phyloP scores from a whole-genome alignment of 371 early-diverging fungal species.

The Mortierella sp. region DNA sequence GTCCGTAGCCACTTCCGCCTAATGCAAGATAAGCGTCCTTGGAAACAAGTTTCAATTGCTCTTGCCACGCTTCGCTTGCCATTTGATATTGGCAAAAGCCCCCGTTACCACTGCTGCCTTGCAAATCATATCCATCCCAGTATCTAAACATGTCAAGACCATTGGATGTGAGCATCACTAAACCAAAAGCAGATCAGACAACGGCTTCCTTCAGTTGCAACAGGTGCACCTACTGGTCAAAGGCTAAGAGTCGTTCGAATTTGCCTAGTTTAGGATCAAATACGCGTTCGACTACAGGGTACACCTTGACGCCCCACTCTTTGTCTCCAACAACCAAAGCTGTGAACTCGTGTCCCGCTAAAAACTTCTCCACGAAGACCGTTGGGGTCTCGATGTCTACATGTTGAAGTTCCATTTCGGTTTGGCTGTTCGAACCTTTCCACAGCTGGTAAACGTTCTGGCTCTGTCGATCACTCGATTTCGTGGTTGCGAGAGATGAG shows the following conservation, averaged over 20 bases:
- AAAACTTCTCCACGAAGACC: slow-evolving; percentile 59
- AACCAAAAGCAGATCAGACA: too few relatives aligned
- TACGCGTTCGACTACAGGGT: slow-evolving; percentile 59
- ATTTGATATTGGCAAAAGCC: slow-evolving; percentile 54
- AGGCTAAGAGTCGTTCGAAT: slow-evolving; percentile 57
- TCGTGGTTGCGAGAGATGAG: background rate
- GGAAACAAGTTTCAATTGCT: slow-evolving; percentile 40
- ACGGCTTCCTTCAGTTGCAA: too few relatives aligned
- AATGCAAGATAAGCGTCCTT: slow-evolving; percentile 42
- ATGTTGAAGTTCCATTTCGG: background rate
- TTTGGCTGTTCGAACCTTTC: too few relatives aligned
- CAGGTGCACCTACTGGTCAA: slow-evolving; percentile 55
- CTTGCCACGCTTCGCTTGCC: slow-evolving; percentile 55
- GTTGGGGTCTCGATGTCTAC: slow-evolving; percentile 40
- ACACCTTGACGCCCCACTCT: slow-evolving; percentile 53
- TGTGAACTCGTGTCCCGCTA: slow-evolving; percentile 62
- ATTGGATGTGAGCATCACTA: too few relatives aligned
- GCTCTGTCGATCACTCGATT: too few relatives aligned
- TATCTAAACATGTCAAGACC: too few relatives aligned
- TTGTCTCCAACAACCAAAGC: slow-evolving; percentile 56
- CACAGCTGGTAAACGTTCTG: too few relatives aligned
- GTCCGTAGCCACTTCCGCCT: slow-evolving; percentile 58
- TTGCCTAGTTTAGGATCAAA: slow-evolving; percentile 51
- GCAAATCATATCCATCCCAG: slow-evolving; percentile 60
- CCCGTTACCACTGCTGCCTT: slow-evolving; percentile 47